Base-by-base conservation (phyloP, 164 flowering plant species). In the Berberis vulgaris region DNA sequence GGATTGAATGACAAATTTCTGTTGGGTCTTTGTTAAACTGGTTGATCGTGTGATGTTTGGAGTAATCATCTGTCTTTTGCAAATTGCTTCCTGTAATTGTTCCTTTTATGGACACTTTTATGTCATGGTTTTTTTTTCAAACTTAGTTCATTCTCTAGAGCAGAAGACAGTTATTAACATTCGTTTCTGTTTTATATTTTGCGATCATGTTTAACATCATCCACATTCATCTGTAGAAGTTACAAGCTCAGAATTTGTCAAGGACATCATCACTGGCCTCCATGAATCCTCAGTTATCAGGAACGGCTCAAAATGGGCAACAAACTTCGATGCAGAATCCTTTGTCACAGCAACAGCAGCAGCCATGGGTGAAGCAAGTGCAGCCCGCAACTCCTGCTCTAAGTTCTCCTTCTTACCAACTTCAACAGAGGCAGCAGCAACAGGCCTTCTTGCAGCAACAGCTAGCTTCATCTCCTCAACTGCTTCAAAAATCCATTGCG, bases 271-370 rank as follows among this genome's bases (percentile, higher is more conserved):
- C 91, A 43, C 71, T 84, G 57, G 82, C 88, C 59, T 88, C 81
- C 60, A 72, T 91, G 82, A 94, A 86, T 62, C 71, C 86, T 26
- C 91, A 85, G 72, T 65, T 90, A 46, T 72, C 96, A 13, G 88
- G 87, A 44, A 69, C 86, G 82, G 66, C 84, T 73, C 97, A 88
- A 69, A 91, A 84, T 78, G 94, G 85, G 65, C 97, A 84, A 62
- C 65, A 77, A 42, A 60, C 81, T 53, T 67, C 84, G 87, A 77
- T 90, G 78, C 97, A 82, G 61, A 88, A 80, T 70, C 64, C 96
- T 57, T 40, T 88, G 62, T 54, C 86, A 6, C 93, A 83, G 73
- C 97, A 88, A 62, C 94, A 65, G 68, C 70, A 26, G 26, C 26
- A 67, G 54, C 70, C 86, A 76, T 90, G 89, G 93, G 62, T 86